phyloP scores from a whole-genome alignment of 2,329 filamentous ascomycete species.

The Bipolaris cookei region DNA sequence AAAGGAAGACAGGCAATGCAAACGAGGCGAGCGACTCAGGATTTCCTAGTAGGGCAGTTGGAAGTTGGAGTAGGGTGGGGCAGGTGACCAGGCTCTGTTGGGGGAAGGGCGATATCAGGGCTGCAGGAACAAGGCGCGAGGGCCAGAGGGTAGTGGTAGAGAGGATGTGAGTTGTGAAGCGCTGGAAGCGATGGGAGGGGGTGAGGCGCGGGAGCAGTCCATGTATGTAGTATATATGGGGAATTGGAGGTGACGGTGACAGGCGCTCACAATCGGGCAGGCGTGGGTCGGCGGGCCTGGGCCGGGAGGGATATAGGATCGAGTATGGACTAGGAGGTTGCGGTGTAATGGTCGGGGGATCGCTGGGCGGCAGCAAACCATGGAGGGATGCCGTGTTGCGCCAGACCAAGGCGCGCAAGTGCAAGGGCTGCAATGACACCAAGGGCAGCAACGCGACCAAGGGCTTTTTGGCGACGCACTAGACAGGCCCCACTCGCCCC shows the following conservation, averaged over 20 bases:
- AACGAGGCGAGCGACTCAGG: conserved; percentile 6
- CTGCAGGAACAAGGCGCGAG: conserved; percentile 18
- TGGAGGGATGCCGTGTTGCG: conserved; percentile 34
- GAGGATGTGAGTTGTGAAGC: background rate
- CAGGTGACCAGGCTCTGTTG: conserved; percentile 27
- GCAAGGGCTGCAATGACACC: background rate
- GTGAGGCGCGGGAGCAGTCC: background rate
- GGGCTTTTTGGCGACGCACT: conserved; percentile 33
- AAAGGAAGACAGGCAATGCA: background rate
- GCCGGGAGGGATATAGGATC: conserved; percentile 12
- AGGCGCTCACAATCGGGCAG: conserved; percentile 25
- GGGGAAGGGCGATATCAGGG: conserved; percentile 12
- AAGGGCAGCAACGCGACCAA: conserved; percentile 33
- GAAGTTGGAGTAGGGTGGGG: conserved; percentile 26
- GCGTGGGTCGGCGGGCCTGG: conserved; percentile 28
- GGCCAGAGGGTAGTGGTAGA: background rate
- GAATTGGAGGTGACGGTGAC: conserved; percentile 20
- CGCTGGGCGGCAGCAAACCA: conserved; percentile 40
- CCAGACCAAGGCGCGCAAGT: conserved; percentile 13
- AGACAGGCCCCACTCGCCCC: conserved; percentile 13
- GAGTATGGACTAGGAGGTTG: conserved; percentile 41
- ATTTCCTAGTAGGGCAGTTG: conserved; percentile 21
- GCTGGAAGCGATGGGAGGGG: background rate
- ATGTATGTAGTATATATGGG: conserved; percentile 3
- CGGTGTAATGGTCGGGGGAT: conserved; percentile 42